phyloP scores from a whole-genome alignment of 768 basidiomycete genomes.

The Tylopilus plumbeoviolaceoides region DNA sequence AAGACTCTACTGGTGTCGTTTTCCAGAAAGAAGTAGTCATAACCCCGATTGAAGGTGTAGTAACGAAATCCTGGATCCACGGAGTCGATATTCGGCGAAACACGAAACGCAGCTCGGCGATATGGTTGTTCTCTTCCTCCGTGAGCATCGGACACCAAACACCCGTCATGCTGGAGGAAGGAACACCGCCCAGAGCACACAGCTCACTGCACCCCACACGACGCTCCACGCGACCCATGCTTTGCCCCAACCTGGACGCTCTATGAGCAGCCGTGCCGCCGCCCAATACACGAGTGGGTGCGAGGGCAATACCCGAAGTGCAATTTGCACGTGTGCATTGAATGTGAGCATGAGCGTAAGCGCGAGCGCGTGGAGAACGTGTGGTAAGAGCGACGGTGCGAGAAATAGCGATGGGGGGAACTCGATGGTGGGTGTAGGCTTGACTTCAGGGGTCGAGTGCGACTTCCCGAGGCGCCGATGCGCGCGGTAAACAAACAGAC shows the following conservation, averaged over 20 bases:
- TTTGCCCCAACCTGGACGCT: constrained; percentile 44
- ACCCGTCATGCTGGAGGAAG: constrained; percentile 78
- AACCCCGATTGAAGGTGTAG: neutral
- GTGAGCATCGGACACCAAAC: neutral
- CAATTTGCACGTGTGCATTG: constrained; percentile 83
- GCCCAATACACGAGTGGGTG: constrained; percentile 87
- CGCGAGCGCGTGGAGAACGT: constrained; percentile 69
- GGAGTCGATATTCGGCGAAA: neutral
- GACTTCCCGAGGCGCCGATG: constrained; percentile 3
- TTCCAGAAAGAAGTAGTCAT: constrained; percentile 38
- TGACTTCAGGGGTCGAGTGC: neutral
- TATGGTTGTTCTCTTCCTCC: neutral
- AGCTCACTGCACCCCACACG: constrained; percentile 66
- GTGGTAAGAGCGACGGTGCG: constrained; percentile 50
- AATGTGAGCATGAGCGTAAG: constrained; percentile 65
- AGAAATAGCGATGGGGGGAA: constrained; percentile 32
- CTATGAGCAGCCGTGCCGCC: constrained; percentile 60
- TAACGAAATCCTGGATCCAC: neutral
- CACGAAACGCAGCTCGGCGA: neutral
- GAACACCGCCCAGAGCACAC: constrained; percentile 79
- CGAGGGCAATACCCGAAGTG: constrained; percentile 69
- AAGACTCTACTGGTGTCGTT: constrained; percentile 57
- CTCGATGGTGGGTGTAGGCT: neutral
- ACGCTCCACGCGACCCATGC: constrained; percentile 77
- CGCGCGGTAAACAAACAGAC: neutral